Conservation (phyloP, 1,284 basidiomycete species). For the Chiua sp. region DNA sequence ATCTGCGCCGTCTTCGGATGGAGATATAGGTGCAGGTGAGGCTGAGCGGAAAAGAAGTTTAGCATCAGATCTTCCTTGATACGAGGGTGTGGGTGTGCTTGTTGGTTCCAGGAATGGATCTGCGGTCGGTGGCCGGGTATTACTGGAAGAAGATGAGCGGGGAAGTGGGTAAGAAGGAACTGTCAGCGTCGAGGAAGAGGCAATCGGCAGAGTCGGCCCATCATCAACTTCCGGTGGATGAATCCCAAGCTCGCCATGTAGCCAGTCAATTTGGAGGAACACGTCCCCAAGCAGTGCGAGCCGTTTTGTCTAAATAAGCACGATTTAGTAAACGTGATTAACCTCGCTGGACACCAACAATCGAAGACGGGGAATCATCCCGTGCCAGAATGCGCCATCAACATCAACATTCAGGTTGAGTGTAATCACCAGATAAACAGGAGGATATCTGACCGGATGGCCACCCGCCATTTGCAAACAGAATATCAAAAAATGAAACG, state of each 20-base stretch:
- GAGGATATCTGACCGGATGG: too few relatives aligned
- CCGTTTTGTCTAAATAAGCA: slow-evolving; percentile 60
- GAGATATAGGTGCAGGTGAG: slow-evolving; percentile 33
- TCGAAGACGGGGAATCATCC: too few relatives aligned
- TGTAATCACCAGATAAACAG: too few relatives aligned
- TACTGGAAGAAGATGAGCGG: slow-evolving; percentile 46
- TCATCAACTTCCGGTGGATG: slow-evolving; percentile 57
- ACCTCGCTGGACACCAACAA: too few relatives aligned
- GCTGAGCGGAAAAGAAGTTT: slow-evolving; percentile 33
- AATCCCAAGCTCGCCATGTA: slow-evolving; percentile 81
- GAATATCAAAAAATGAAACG: background rate
- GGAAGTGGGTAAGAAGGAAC: slow-evolving; percentile 40
- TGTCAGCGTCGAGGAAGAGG: slow-evolving; percentile 45
- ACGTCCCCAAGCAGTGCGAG: slow-evolving; percentile 64
- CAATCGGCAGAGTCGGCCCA: slow-evolving; percentile 12
- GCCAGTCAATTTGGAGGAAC: slow-evolving; percentile 77
- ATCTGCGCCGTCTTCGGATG: slow-evolving; percentile 26
- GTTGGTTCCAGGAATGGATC: slow-evolving; percentile 58
- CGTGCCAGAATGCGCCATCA: too few relatives aligned
- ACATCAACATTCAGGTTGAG: too few relatives aligned
- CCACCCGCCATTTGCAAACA: background rate
- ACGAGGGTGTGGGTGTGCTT: slow-evolving; percentile 54
- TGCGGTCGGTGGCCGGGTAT: slow-evolving; percentile 29
- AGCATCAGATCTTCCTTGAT: slow-evolving; percentile 38
- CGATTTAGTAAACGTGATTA: slow-evolving; percentile 4